phyloP scores from a whole-genome alignment of 257 asterid species.

The Lithospermum erythrorhizon region DNA sequence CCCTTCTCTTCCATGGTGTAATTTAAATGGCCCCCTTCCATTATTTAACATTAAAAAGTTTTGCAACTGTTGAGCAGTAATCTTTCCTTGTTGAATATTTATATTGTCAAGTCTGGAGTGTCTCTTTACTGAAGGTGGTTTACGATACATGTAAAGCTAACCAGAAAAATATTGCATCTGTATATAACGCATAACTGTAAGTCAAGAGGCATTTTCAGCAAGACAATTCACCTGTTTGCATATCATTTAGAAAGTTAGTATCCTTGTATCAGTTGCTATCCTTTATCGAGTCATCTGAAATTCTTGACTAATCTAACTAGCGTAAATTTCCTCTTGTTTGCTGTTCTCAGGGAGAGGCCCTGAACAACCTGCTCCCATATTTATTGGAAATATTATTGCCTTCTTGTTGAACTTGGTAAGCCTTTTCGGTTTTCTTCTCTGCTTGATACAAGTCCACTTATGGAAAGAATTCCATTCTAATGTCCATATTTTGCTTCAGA shows the following conservation, averaged over 20 bases:
- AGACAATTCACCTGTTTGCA: background rate
- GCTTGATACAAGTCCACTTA: slow-evolving; percentile 4
- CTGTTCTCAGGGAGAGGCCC: slow-evolving; percentile 70
- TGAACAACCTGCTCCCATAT: slow-evolving; percentile 72
- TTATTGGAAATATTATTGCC: slow-evolving; percentile 74
- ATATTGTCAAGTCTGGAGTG: background rate
- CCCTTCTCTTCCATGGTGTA: background rate
- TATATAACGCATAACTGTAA: background rate
- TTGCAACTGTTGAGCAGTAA: background rate
- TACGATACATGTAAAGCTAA: background rate
- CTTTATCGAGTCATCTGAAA: background rate
- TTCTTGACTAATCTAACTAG: slow-evolving; percentile 1
- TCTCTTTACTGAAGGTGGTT: too few species aligned
- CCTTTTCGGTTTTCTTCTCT: slow-evolving; percentile 1
- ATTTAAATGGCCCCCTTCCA: too few species aligned
- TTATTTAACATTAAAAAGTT: too few species aligned
- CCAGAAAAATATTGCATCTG: background rate
- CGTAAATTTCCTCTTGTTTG: slow-evolving; percentile 4
- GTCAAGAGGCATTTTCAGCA: background rate
- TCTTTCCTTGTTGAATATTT: background rate
- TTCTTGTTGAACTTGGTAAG: slow-evolving; percentile 72
- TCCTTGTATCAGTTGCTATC: background rate
- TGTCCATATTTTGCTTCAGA: slow-evolving; percentile 30
- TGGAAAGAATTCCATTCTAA: slow-evolving; percentile 5
- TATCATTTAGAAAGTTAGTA: background rate